Base-by-base conservation (phyloP, 176 grass and related monocot genomes). In the Zoysia pacifica region DNA sequence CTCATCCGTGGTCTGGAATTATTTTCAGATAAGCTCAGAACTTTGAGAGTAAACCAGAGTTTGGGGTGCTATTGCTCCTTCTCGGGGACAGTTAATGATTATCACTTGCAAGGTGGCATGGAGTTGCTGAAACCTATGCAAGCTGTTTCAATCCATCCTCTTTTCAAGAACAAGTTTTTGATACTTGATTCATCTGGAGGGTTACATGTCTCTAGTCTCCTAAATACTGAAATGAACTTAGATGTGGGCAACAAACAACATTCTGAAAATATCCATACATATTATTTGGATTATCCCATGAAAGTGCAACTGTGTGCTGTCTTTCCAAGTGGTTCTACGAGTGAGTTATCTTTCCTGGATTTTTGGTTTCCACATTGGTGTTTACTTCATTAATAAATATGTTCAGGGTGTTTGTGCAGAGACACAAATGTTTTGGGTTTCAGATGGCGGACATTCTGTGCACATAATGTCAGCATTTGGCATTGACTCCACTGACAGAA, bases 21-120 rank as follows among this genome's bases (percentile, higher is more conserved):
- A 9, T 81, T 89, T 82, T 80, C 90, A 98, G 95, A 77, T 82
- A 94, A 98, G 88, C 86, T 89, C 80, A 91, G 82, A 86, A 94
- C 88, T 83, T 62, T 91, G 74, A 91, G 80, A 83, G 50, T 94
- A 56, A 89, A 90, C 77, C 95, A 98, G 76, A 92, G 66, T 82
- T 90, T 86, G 56, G 87, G 90, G 71, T 85, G 86, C 86, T 87
- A 81, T 87, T 90, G 15, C 68, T 89, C 91, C 46, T 89, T 88
- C 87, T 89, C 85, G 48, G 63, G 85, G 82, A 52, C 70, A 44
- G 82, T 81, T 73, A 70, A 87, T 72, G 69, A 81, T 48, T 65
- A 54, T 44, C 47, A 48, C 42, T 86, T 11, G 4, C 71, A 86
- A 86, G 85, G 83, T 50, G 56, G 62, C 56, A 77, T 52, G 65